These are phyloP conservation scores for Malassezia obtusa DNA, from an alignment of 1,284 basidiomycete species.

Conservation along the genomic window DNA sequence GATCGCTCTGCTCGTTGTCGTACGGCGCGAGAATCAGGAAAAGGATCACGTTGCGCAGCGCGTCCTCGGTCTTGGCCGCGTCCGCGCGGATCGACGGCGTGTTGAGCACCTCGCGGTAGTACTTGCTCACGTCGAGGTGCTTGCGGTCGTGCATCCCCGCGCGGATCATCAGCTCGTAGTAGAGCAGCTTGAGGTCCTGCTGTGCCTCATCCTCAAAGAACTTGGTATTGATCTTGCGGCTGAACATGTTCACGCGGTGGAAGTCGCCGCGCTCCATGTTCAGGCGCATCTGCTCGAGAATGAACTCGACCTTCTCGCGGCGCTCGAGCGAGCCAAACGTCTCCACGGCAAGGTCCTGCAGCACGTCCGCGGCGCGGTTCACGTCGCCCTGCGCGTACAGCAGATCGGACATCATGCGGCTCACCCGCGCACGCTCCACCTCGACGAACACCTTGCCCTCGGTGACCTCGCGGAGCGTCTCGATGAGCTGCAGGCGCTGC, in stretches of 20 bases:
- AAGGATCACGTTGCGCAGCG: slow-evolving; percentile 67
- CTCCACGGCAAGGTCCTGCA: slow-evolving; percentile 93
- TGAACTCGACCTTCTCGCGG: slow-evolving; percentile 94
- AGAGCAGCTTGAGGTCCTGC: slow-evolving; percentile 89
- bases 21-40: slow-evolving; percentile 87
- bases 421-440: slow-evolving; percentile 82
- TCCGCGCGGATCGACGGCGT: slow-evolving; percentile 77
- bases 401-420: slow-evolving; percentile 33
- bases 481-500: slow-evolving; percentile 46
- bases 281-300: slow-evolving; percentile 95
- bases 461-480: slow-evolving; percentile 80
- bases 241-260: slow-evolving; percentile 80
- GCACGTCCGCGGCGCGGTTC: slow-evolving; percentile 44
- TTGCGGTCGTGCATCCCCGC: slow-evolving; percentile 72
- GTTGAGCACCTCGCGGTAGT: slow-evolving; percentile 92
- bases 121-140: slow-evolving; percentile 87
- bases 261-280: slow-evolving; percentile 67
- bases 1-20: slow-evolving; percentile 93
- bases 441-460: slow-evolving; percentile 99
- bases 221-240: slow-evolving; percentile 85
- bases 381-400: slow-evolving; percentile 34
- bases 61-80: slow-evolving; percentile 29
- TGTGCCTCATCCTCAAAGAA: slow-evolving; percentile 82
- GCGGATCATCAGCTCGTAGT: slow-evolving; percentile 91
- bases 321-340: slow-evolving; percentile 98